Percentiles rank a stretch among this genome's conserved stretches.
Evolutionary conservation across 768 basidiomycete species (phyloP).

Genomic region (Tricholoma hemisulphureum): DNA sequence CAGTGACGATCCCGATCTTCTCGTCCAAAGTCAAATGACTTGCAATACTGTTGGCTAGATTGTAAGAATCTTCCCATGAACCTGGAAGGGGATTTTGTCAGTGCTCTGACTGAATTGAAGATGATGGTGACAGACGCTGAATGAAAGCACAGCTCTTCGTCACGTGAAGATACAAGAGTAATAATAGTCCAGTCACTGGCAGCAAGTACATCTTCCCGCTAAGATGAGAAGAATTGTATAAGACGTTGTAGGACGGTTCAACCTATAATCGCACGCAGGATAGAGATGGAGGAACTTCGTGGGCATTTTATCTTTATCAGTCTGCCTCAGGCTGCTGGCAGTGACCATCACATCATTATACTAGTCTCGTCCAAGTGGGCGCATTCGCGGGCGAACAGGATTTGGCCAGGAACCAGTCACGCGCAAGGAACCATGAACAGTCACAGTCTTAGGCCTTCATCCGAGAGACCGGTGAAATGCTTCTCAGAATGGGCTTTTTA

Average conservation of each 20-base stretch:
- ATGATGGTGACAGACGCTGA: neutral
- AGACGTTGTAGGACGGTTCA: neutral
- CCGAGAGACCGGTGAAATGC: neutral
- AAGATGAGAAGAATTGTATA: neutral
- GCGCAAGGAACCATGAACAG: neutral
- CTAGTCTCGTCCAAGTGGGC: neutral
- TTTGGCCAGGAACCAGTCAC: neutral
- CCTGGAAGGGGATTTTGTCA: slow-evolving; percentile 25
- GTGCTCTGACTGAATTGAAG: neutral
- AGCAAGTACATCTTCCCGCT: neutral
- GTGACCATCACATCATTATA: neutral
- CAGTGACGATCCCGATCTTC: slow-evolving; percentile 45
- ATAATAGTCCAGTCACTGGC: neutral
- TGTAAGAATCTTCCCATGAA: slow-evolving; percentile 45
- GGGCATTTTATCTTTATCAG: neutral
- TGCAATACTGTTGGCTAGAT: slow-evolving; percentile 35
- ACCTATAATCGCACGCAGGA: neutral
- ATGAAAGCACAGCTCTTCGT: neutral
- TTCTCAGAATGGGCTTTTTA: neutral
- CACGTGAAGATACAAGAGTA: neutral
- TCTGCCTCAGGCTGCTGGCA: no score
- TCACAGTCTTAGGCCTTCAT: neutral
- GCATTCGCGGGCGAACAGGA: neutral
- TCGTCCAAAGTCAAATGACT: slow-evolving; percentile 44
- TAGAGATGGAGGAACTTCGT: neutral